These are phyloP conservation scores for Pulveroboletus sp. DNA, from an alignment of 768 basidiomycete genomes.

Conservation along the genomic window DNA sequence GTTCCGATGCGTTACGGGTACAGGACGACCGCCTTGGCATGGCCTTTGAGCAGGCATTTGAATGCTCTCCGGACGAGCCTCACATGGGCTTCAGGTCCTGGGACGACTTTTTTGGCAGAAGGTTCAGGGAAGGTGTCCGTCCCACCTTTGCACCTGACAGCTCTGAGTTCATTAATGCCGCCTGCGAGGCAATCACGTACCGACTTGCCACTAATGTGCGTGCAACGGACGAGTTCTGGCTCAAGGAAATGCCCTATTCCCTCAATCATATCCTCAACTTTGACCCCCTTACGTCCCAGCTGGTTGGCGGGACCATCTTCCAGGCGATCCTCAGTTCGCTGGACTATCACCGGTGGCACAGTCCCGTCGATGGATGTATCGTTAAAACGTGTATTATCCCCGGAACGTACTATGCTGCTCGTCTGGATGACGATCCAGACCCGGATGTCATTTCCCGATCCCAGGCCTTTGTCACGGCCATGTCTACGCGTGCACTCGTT, in stretches of 20 bases:
- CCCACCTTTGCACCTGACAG: conserved; percentile 30
- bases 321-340: conserved; percentile 53
- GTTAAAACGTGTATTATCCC: conserved; percentile 40
- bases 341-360: conserved; percentile 39
- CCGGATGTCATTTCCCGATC: conserved; percentile 9
- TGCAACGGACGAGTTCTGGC: conserved; percentile 47
- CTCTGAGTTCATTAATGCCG: conserved; percentile 36
- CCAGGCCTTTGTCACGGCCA: conserved; percentile 37
- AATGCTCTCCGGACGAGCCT: conserved; percentile 35
- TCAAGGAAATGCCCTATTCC: conserved; percentile 60
- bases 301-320: conserved; percentile 47
- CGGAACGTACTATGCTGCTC: conserved; percentile 46
- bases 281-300: conserved; percentile 36
- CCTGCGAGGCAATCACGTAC: conserved; percentile 54
- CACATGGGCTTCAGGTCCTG: conserved; percentile 44
- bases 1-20: conserved; percentile 26
- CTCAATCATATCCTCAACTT: conserved; percentile 47
- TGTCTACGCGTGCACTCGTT: conserved; percentile 51
- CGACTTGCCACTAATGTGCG: conserved; percentile 35
- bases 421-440: conserved; percentile 28
- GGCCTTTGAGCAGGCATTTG: conserved; percentile 36
- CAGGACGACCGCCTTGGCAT: conserved; percentile 6
- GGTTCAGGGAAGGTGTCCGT: conserved; percentile 30
- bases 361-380: conserved; percentile 47
- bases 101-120: conserved; percentile 53